Conservation (phyloP, 257 asterid species). For the Orobanche coerulescens region DNA sequence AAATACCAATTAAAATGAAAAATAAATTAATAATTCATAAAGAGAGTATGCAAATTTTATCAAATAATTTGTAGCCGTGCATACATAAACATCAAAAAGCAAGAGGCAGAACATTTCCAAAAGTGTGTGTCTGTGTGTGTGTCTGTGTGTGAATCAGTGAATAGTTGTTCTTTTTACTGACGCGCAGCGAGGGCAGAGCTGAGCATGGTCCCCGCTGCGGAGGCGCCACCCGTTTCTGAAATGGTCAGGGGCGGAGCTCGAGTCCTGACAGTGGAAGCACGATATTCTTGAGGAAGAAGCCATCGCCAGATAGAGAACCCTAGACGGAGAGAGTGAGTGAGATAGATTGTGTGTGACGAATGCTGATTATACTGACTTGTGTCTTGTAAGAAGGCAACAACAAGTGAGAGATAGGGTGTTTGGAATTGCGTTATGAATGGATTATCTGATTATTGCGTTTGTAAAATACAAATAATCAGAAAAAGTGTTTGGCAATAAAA, state of each 20-base stretch:
- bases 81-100: constrained; percentile 16
- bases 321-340: constrained; percentile 18
- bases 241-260: constrained; percentile 23
- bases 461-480: too few relatives aligned
- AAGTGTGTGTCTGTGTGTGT: background rate
- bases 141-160: background rate
- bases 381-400: constrained; percentile 8
- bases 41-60: background rate
- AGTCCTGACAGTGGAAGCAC: constrained; percentile 35
- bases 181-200: constrained; percentile 46
- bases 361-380: background rate
- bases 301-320: constrained; percentile 29
- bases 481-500: too few relatives aligned
- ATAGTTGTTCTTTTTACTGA: constrained; percentile 16
- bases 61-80: background rate
- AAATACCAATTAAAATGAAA: background rate
- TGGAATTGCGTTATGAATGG: too few relatives aligned
- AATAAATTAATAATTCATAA: background rate
- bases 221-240: constrained; percentile 46
- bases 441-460: too few relatives aligned
- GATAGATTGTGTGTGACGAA: background rate
- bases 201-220: constrained; percentile 40
- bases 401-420: background rate
- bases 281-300: constrained; percentile 29
- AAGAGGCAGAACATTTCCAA: background rate